Evolutionary conservation across 2,329 filamentous ascomycete genomes (phyloP).

Genomic region (Mollisiaceae sp.): DNA sequence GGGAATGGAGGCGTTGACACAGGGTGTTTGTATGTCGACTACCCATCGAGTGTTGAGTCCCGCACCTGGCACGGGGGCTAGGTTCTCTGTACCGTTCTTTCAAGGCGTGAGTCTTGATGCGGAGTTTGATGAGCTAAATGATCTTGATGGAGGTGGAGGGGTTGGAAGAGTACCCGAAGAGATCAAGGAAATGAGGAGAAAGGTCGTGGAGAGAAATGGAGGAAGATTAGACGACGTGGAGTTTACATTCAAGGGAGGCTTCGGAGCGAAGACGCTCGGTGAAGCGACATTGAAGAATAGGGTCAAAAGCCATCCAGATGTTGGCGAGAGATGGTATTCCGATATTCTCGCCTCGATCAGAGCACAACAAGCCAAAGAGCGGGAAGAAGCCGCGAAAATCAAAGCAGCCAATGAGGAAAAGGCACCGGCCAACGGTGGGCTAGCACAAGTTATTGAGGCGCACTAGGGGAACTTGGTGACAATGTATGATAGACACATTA

Average conservation of each 20-base stretch:
- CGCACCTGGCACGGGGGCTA: slow-evolving; percentile 67
- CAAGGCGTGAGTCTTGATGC: slow-evolving; percentile 83
- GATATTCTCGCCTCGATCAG: slow-evolving; percentile 59
- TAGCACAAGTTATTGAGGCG: slow-evolving; percentile 46
- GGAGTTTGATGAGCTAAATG: slow-evolving; percentile 66
- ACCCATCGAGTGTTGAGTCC: slow-evolving; percentile 86
- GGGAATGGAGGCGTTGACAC: slow-evolving; percentile 83
- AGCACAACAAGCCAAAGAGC: slow-evolving; percentile 58
- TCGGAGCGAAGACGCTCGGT: slow-evolving; percentile 67
- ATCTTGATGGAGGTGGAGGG: slow-evolving; percentile 64
- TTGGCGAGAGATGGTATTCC: slow-evolving; percentile 81
- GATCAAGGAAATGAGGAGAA: slow-evolving; percentile 65
- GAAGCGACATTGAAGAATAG: slow-evolving; percentile 86
- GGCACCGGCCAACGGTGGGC: slow-evolving; percentile 34
- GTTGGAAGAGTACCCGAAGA: slow-evolving; percentile 58
- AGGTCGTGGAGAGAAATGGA: slow-evolving; percentile 61
- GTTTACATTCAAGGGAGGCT: slow-evolving; percentile 79
- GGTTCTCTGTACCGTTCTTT: slow-evolving; percentile 86
- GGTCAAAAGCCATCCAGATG: slow-evolving; percentile 86
- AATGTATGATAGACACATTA: slow-evolving; percentile 26
- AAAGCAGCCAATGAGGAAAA: slow-evolving; percentile 12
- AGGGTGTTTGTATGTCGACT: slow-evolving; percentile 80
- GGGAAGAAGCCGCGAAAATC: slow-evolving; percentile 39
- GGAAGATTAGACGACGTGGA: slow-evolving; percentile 75
- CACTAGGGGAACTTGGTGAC: slow-evolving; percentile 39